These are phyloP conservation scores for Parachaetomium inaequale DNA, from an alignment of 495 filamentous ascomycete genomes.

Conservation along the genomic window DNA sequence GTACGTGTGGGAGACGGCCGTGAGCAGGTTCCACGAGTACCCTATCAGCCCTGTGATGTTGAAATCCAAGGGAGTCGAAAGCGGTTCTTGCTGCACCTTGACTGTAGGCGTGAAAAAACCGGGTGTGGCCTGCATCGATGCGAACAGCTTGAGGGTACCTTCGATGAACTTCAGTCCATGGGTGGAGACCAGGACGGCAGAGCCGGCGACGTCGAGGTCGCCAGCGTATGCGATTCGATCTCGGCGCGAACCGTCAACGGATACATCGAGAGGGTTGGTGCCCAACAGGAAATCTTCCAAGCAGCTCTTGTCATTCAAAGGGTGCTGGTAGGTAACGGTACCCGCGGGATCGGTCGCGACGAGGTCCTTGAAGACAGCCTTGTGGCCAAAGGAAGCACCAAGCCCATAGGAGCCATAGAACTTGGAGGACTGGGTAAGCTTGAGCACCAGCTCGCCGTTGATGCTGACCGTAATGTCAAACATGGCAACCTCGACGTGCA, in stretches of 20 bases:
- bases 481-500: background rate
- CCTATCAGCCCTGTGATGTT: background rate
- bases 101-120: background rate
- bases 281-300: background rate
- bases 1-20: background rate
- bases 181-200: background rate
- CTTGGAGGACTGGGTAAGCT: constrained; percentile 5
- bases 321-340: background rate
- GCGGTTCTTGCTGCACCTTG: background rate
- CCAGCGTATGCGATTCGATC: background rate
- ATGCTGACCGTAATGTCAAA: background rate
- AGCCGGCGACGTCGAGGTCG: background rate
- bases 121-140: background rate
- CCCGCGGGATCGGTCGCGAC: background rate
- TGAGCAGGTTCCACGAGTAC: constrained; percentile 4
- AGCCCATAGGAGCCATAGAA: background rate
- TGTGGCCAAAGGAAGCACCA: constrained; percentile 1
- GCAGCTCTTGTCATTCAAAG: constrained; percentile 1
- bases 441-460: background rate
- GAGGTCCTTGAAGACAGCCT: background rate
- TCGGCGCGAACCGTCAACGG: background rate
- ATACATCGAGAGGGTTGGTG: background rate
- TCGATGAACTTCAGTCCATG: background rate
- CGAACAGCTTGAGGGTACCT: background rate
- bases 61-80: background rate